Base-by-base conservation (phyloP, 768 basidiomycete species). In the Suillus variegatus region DNA sequence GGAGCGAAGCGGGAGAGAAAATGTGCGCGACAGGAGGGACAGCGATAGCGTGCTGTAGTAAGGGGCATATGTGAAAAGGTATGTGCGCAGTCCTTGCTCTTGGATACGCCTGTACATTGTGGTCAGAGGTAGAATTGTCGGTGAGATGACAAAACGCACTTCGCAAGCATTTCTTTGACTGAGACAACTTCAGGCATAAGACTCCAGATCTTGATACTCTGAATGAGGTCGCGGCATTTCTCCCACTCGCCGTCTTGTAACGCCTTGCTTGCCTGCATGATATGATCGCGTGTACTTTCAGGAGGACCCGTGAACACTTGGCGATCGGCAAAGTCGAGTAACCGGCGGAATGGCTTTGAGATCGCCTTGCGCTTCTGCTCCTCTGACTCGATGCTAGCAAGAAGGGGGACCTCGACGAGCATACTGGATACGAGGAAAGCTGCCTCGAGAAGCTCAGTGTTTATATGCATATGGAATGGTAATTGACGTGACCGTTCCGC, bases 381-480 rank as follows among this genome's bases (percentile, higher is more conserved):
- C 74, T 99, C 95, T 3, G 92, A 92, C 68, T 97, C 95, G 67
- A 95, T 93, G 76, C 92, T 95, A 4, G 97, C 97, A 20, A 99
- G 82, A 28, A 98, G 80, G 3, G 97, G 97, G 20, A 99, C 95
- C 80, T 99, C 97, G 46, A 98, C 91, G 44, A 99, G 85, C 97
- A 99, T 99, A 80, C 96, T 98, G 18, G 94, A 96, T 20, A 97
- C 95, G 51, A 99, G 85, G 83, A 99, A 99, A 1, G 95, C 97
- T 22, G 96, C 96, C 78, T 99, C 97, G 63, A 99, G 82, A 10
- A 99, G 84, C 78, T 99, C 97, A 16, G 97, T 94, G 81, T 99
- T 99, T 79, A 99, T 95, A 78, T 99, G 97, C 92, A 99, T 93
- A 78, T 99, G 97, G 90, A 99, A 99, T 36, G 97, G 97, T 28